Conservation (phyloP, 106 monocot genomes). For the Xerophyta viscosa region DNA sequence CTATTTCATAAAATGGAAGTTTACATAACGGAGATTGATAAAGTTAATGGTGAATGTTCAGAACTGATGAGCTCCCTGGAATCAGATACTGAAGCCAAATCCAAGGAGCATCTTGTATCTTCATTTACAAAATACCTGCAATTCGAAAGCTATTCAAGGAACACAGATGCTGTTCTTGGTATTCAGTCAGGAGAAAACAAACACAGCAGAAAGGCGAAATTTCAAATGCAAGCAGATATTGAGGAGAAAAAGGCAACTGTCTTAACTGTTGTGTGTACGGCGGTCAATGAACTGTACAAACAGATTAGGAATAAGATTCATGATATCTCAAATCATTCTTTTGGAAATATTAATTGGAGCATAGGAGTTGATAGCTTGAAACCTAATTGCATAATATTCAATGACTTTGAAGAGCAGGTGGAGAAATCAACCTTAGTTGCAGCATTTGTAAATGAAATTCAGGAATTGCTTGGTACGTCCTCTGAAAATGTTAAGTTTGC, state of each 20-base stretch:
- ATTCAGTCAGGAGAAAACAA: conserved; percentile 11
- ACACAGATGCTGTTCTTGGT: conserved; percentile 23
- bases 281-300: conserved; percentile 43
- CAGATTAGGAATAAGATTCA: conserved; percentile 43
- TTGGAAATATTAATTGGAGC: conserved; percentile 21
- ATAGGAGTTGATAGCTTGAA: conserved; percentile 18
- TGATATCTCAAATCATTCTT: conserved; percentile 24
- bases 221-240: conserved; percentile 20
- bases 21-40: conserved; percentile 46
- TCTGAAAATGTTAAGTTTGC: conserved; percentile 13
- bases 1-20: conserved; percentile 53
- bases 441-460: conserved; percentile 52
- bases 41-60: conserved; percentile 48
- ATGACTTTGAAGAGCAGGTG: conserved; percentile 73
- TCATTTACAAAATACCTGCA: conserved; percentile 65
- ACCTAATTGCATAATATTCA: conserved; percentile 24
- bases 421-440: conserved; percentile 71
- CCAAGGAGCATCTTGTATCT: conserved; percentile 59
- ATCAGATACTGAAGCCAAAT: conserved; percentile 52
- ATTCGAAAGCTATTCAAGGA: conserved; percentile 33
- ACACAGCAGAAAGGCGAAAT: conserved; percentile 21
- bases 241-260: conserved; percentile 38
- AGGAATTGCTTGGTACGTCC: conserved; percentile 31
- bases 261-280: conserved; percentile 26
- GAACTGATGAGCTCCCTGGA: conserved; percentile 61